Percentiles rank a stretch among this genome's conserved stretches.
Evolutionary conservation across 2,329 filamentous ascomycete genomes (phyloP).

Genomic region (Hypoxylon sp.): DNA sequence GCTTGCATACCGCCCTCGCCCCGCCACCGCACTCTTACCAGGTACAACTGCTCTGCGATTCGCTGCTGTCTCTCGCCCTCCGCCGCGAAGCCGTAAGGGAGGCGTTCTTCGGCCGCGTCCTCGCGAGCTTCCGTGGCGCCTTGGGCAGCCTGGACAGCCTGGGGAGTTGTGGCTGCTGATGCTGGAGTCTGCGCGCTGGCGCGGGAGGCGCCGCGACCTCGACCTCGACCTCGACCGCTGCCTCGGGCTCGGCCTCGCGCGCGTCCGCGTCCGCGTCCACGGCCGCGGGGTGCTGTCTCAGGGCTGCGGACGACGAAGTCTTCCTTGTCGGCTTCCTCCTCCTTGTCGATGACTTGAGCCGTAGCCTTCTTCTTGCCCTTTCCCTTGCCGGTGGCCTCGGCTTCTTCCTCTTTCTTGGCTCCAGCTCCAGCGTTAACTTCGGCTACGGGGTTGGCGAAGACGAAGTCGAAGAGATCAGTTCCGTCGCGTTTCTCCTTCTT

Average conservation of each 20-base stretch:
- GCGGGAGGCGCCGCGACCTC: background rate
- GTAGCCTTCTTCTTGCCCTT: background rate
- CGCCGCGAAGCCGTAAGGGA: slow-evolving; percentile 26
- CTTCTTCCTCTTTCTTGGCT: background rate
- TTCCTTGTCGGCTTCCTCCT: slow-evolving; percentile 7
- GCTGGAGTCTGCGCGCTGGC: background rate
- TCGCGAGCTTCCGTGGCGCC: background rate
- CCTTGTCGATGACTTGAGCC: background rate
- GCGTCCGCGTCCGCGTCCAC: background rate
- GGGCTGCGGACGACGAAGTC: slow-evolving; percentile 2
- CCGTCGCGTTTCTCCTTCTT: background rate
- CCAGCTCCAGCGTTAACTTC: background rate
- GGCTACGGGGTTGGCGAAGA: slow-evolving; percentile 12
- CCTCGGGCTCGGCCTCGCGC: background rate
- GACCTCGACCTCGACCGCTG: background rate
- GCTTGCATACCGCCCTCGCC: background rate
- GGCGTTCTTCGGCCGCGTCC: slow-evolving; percentile 1
- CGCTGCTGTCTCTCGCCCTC: slow-evolving; percentile 1
- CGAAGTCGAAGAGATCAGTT: slow-evolving; percentile 16
- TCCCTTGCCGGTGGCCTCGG: background rate
- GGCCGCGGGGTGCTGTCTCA: background rate
- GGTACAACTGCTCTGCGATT: background rate
- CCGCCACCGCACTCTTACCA: background rate
- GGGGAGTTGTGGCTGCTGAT: too few species aligned
- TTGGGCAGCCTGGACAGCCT: too few species aligned